These are phyloP conservation scores for Penicillium daleae DNA, from an alignment of 495 filamentous ascomycete genomes.

Conservation along the genomic window DNA sequence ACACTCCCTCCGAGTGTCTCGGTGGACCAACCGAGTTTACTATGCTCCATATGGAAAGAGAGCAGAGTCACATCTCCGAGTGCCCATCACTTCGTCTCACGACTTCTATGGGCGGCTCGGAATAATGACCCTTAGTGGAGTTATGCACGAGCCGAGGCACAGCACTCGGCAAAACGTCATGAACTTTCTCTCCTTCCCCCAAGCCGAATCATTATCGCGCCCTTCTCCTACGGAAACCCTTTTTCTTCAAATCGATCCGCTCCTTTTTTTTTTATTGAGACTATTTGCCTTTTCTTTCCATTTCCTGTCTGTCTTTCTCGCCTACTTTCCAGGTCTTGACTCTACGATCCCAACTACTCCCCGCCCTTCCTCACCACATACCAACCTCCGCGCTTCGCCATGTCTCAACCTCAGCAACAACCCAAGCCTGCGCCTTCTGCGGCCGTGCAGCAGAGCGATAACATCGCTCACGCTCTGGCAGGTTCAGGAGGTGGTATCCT, in stretches of 20 bases:
- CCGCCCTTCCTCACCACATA: slow-evolving; percentile 1
- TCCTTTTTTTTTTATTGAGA: slow-evolving; percentile 14
- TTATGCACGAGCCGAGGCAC: slow-evolving; percentile 44
- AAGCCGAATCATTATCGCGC: slow-evolving; percentile 45
- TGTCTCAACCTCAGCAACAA: slow-evolving; percentile 46
- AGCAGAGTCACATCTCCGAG: background rate
- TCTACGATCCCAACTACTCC: background rate
- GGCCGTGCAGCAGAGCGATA: slow-evolving; percentile 76
- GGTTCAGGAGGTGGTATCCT: slow-evolving; percentile 90
- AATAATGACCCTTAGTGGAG: slow-evolving; percentile 21
- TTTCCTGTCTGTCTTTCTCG: background rate
- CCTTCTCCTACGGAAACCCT: slow-evolving; percentile 19
- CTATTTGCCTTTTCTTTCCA: background rate
- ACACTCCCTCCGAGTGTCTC: background rate
- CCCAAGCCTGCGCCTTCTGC: slow-evolving; percentile 48
- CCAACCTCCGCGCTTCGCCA: slow-evolving; percentile 20
- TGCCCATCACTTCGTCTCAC: background rate
- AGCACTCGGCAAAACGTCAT: slow-evolving; percentile 52
- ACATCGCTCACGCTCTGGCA: slow-evolving; percentile 86
- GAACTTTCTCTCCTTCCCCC: slow-evolving; percentile 29
- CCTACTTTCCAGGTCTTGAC: background rate
- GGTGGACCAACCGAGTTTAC: slow-evolving; percentile 1
- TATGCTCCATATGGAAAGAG: slow-evolving; percentile 2
- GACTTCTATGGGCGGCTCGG: slow-evolving; percentile 14
- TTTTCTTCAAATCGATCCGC: slow-evolving; percentile 18